phyloP scores from a whole-genome alignment of 805 yeast genomes.

The Kodamaea laetipori region DNA sequence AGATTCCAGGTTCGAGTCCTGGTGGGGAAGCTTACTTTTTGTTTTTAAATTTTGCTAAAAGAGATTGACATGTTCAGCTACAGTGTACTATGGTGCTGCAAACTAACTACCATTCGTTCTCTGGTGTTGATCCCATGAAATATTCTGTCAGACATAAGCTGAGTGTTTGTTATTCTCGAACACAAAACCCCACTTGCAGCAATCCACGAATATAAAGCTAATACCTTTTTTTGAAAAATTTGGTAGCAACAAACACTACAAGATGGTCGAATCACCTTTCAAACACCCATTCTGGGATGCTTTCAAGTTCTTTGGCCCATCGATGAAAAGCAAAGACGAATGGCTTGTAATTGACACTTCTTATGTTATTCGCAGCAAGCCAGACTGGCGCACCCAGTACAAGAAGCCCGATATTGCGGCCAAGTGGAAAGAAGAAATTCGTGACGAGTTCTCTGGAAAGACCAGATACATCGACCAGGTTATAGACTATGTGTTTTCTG shows the following conservation, averaged over 20 bases:
- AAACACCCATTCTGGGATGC: constrained; percentile 6
- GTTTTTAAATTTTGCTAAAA: too few species aligned
- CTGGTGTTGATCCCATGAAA: too few species aligned
- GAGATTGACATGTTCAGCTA: too few species aligned
- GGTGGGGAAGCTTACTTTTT: constrained; percentile 46
- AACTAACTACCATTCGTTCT: too few species aligned
- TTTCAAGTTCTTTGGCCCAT: not conserved
- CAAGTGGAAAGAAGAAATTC: constrained; percentile 29
- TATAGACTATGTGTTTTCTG: constrained; percentile 17
- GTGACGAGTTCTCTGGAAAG: constrained; percentile 5
- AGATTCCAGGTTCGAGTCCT: constrained; percentile 56
- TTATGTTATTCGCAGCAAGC: constrained; percentile 5
- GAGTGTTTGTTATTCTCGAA: too few species aligned
- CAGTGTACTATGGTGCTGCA: too few species aligned
- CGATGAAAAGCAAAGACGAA: constrained; percentile 4
- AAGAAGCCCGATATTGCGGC: constrained; percentile 22
- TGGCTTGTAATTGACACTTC: constrained; percentile 2
- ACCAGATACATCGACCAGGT: constrained; percentile 15
- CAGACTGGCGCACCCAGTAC: constrained; percentile 28
- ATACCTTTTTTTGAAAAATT: too few species aligned
- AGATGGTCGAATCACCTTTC: constrained; percentile 3
- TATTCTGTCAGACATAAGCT: too few species aligned
- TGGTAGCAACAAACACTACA: too few species aligned
- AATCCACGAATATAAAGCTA: not conserved
- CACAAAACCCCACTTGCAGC: not conserved